These are phyloP conservation scores for Didymella lethalis DNA, from an alignment of 2,329 filamentous ascomycete genomes.

Conservation along the genomic window DNA sequence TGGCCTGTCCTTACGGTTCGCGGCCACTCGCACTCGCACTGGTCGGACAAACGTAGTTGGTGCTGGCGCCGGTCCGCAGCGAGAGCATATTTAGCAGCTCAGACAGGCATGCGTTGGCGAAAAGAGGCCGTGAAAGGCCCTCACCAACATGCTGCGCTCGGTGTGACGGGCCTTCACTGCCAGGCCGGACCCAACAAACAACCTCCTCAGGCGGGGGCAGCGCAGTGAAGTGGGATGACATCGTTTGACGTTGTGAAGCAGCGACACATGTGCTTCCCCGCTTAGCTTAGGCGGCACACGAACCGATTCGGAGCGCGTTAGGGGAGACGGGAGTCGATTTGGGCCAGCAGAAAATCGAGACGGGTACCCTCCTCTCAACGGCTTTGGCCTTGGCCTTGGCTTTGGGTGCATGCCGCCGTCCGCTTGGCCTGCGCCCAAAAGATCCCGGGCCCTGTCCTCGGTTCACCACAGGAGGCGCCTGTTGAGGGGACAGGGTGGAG, in stretches of 20 bases:
- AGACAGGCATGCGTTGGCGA: constrained; percentile 6
- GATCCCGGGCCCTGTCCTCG: constrained; percentile 35
- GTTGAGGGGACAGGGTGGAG: constrained; percentile 10
- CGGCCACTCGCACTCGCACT: constrained; percentile 26
- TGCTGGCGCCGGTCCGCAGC: constrained; percentile 24
- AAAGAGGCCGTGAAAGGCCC: constrained; percentile 1
- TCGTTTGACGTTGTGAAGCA: constrained; percentile 14
- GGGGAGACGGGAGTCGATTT: constrained; percentile 18
- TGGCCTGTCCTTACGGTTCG: constrained; percentile 34
- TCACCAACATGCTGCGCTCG: constrained; percentile 5
- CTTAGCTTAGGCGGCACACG: constrained; percentile 36
- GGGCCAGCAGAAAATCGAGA: constrained; percentile 16
- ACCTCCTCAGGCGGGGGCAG: constrained; percentile 2
- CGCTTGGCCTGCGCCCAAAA: constrained; percentile 38
- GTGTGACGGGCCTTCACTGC: constrained; percentile 12
- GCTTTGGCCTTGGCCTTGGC: constrained; percentile 28
- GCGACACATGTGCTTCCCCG: constrained; percentile 23
- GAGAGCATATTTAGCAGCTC: constrained; percentile 17
- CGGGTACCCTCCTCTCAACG: constrained; percentile 16
- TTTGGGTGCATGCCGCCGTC: constrained; percentile 44
- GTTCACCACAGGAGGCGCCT: constrained; percentile 37
- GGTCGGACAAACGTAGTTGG: constrained; percentile 26
- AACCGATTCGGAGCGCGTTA: constrained; percentile 36
- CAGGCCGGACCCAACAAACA: constrained; percentile 5
- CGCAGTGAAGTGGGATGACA: neutral